Base-by-base conservation (phyloP, 495 filamentous ascomycete genomes). In the Daldinia decipiens region DNA sequence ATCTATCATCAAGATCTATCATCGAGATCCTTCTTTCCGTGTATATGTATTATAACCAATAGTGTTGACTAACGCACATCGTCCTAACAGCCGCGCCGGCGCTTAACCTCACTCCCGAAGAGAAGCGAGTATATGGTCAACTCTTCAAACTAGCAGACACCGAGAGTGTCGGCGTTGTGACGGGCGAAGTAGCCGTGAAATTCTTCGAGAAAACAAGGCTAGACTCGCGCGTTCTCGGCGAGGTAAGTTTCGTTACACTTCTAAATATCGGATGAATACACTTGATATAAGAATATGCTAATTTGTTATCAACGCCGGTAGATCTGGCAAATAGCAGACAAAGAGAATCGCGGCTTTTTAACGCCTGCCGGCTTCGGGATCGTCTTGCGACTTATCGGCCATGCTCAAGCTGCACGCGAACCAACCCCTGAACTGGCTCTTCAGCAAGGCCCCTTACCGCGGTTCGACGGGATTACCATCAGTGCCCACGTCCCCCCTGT, bases 281-380 rank as follows among this genome's bases (percentile, higher is more conserved):
- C 36, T 56, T 15, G 4, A 45, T 29, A 26, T 51, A 13, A 27
- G 40, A 4, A 34, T 11, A 58, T 72, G 50, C 72, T 75, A 47
- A 74, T 63, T 65, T 50, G 12, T 67, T 56, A 5, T 54, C 27
- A 17, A 64, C 45, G 51, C 60, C 70, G 75, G 58, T 81, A 96
- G 93, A 98, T 98, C 87, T 99, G 95, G 95, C 94, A 97, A 81
- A 94, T 99, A 76, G 96, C 95, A 61, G 95, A 99, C 80, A 93
- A 87, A 71, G 95, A 98, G 81, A 99, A 98, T 81, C 88, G 94
- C 66, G 95, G 96, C 65, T 89, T 98, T 57, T 85, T 99, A 76
- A 97, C 93, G 40, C 93, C 92, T 3, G 85, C 92, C 52, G 96
- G 94, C 72, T 99, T 99, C 79, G 91, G 93, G 31, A 85, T 97